Base-by-base conservation (phyloP, 495 filamentous ascomycete species). In the Xylaria curta region DNA sequence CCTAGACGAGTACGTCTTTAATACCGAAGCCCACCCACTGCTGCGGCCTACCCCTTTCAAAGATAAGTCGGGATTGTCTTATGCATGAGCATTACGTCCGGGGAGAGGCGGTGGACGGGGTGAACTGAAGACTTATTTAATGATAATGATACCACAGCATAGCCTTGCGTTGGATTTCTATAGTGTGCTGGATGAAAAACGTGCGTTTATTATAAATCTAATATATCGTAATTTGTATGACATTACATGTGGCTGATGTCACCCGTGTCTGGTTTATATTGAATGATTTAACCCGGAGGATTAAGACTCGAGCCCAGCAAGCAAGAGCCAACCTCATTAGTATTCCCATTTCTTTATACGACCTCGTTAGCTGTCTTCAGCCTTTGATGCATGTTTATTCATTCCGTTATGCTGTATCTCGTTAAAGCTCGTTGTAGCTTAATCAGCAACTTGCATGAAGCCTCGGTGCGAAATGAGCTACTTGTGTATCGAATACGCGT, bases 1-100 rank as follows among this genome's bases (percentile, higher is more conserved):
- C 79, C 81, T 97, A 78, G 82, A 85, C 75, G 78, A 85, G 38
- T 82, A 75, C 68, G 79, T 82, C 13, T 72, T 86, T 42, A 94
- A 93, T 76, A 94, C 92, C 7, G 92, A 94, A 80, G 92, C 92
- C 17, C 92, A 94, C 83, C 89, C 91, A 3, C 87, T 94, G 21
- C 88, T 81, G 72, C 83, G 89, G 4, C 76, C 76, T 3, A 7
- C 4, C 47, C 49, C 59, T 26, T 49, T 33, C n/a, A 44, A 38
- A 8, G 38, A 44, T 3, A 36, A 42, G 21, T 21, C 24, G 3
- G 54, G 21, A 47, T 53, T 21, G 54, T 63, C 19, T 4, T 10
- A n/a, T 28, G 59, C 36, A 53, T 72, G 26, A 49, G 33, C 12
- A 15, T n/a, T 21, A 5, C 28, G 36, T 31, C 56, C 10, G 56